These are phyloP conservation scores for Podaxis sp. DNA, from an alignment of 768 basidiomycete species.

Conservation along the genomic window DNA sequence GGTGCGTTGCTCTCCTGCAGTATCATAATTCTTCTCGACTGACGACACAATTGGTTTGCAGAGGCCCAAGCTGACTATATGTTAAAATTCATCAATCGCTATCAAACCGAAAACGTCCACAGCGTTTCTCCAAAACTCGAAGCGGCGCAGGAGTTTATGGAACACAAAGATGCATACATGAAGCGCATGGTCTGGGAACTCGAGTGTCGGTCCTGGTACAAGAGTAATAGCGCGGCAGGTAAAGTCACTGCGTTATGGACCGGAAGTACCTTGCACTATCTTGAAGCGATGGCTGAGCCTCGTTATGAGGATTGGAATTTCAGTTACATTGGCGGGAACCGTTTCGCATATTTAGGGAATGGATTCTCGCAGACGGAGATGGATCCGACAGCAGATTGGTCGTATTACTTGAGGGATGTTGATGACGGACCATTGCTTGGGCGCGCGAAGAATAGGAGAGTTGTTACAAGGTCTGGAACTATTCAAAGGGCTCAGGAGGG, in stretches of 20 bases:
- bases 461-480: constrained; percentile 1
- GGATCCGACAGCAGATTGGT: constrained; percentile 30
- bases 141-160: constrained; percentile 32
- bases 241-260: constrained; percentile 33
- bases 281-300: constrained; percentile 30
- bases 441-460: constrained; percentile 17
- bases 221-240: constrained; percentile 21
- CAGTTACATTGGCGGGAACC: constrained; percentile 27
- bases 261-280: constrained; percentile 35
- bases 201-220: constrained; percentile 35
- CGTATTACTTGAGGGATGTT: constrained; percentile 28
- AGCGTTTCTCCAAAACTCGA: constrained; percentile 33
- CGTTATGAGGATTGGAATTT: constrained; percentile 36
- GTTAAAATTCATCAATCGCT: constrained; percentile 31
- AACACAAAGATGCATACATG: constrained; percentile 32
- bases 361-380: constrained; percentile 32
- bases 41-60: constrained; percentile 4
- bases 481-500: background rate
- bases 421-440: constrained; percentile 25
- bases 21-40: background rate
- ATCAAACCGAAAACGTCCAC: constrained; percentile 35
- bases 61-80: constrained; percentile 34
- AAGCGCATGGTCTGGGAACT: constrained; percentile 30
- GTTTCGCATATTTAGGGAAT: constrained; percentile 34
- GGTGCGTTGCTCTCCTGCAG: constrained; percentile 19